These are phyloP conservation scores for Tilletia walkeri DNA, from an alignment of 1,284 basidiomycete genomes.

Conservation along the genomic window DNA sequence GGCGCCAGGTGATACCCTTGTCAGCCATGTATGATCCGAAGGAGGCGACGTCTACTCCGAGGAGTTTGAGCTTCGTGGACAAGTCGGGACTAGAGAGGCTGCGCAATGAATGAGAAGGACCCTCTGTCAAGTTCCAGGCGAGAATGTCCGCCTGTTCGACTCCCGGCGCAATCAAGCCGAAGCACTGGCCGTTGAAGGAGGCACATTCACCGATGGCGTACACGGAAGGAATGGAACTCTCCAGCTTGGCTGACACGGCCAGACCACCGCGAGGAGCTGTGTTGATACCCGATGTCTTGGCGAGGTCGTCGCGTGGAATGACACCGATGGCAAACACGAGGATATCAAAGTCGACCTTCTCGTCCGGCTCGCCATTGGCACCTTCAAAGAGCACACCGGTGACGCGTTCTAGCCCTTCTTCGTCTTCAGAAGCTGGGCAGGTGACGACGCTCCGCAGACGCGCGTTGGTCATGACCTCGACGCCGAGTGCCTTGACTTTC, in stretches of 20 bases:
- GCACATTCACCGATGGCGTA: slow-evolving; percentile 77
- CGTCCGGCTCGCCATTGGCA: slow-evolving; percentile 30
- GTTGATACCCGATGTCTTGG: slow-evolving; percentile 61
- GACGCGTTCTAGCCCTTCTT: slow-evolving; percentile 28
- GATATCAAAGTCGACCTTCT: slow-evolving; percentile 53
- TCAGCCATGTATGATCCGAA: slow-evolving; percentile 76
- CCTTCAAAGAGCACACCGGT: slow-evolving; percentile 45
- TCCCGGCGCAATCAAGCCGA: slow-evolving; percentile 70
- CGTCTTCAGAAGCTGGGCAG: slow-evolving; percentile 11
- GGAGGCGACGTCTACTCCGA: slow-evolving; percentile 72
- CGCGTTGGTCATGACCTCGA: slow-evolving; percentile 64
- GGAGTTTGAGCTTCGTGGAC: slow-evolving; percentile 68
- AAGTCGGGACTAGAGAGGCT: slow-evolving; percentile 67
- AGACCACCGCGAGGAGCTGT: slow-evolving; percentile 64
- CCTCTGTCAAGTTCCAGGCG: slow-evolving; percentile 68
- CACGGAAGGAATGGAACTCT: slow-evolving; percentile 65
- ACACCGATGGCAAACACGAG: slow-evolving; percentile 59
- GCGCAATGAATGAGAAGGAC: slow-evolving; percentile 57
- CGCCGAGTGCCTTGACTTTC: slow-evolving; percentile 68
- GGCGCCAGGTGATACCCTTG: slow-evolving; percentile 53
- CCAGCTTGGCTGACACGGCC: slow-evolving; percentile 64
- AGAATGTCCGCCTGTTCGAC: slow-evolving; percentile 75
- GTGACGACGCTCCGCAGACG: slow-evolving; percentile 59
- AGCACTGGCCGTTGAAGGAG: slow-evolving; percentile 68
- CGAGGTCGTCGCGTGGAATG: slow-evolving; percentile 71